Conservation (phyloP, 116 monocot genomes). For the Posidonia oceanica region DNA sequence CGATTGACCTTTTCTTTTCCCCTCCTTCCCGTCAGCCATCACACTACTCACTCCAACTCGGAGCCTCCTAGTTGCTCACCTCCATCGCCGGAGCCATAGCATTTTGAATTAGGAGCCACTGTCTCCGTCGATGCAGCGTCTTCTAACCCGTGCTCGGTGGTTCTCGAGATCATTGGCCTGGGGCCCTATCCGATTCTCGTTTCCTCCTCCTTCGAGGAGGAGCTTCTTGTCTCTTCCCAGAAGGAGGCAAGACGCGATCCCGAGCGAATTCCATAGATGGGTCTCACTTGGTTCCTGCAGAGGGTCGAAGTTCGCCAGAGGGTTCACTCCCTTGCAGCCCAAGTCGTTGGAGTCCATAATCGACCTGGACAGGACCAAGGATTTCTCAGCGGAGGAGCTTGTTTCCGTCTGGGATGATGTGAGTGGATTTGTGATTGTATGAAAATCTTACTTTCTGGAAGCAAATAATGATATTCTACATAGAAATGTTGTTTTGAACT, state of each 20-base stretch:
- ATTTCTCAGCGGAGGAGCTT: conserved; percentile 47
- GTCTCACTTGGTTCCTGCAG: conserved; percentile 24
- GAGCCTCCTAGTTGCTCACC: no score
- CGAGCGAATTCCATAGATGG: conserved; percentile 21
- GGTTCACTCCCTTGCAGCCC: conserved; percentile 62
- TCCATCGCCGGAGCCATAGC: no score
- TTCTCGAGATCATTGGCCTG: not conserved
- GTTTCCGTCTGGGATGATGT: conserved; percentile 86
- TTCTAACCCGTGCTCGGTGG: not conserved
- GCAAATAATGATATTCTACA: not conserved
- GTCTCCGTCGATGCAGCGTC: not conserved
- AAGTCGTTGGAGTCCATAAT: conserved; percentile 76
- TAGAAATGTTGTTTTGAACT: not conserved
- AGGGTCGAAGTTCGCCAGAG: conserved; percentile 55
- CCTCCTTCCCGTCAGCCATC: no score
- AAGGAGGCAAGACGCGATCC: not conserved
- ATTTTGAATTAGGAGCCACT: not conserved
- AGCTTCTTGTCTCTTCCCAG: conserved; percentile 1
- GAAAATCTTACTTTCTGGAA: not conserved
- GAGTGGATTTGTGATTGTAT: conserved; percentile 6
- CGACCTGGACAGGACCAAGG: conserved; percentile 49
- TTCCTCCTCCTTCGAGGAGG: not conserved
- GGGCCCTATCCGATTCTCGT: not conserved
- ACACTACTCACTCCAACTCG: no score
- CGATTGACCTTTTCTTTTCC: no score